phyloP scores from a whole-genome alignment of 768 basidiomycete genomes.

The Punctularia strigosozonata region DNA sequence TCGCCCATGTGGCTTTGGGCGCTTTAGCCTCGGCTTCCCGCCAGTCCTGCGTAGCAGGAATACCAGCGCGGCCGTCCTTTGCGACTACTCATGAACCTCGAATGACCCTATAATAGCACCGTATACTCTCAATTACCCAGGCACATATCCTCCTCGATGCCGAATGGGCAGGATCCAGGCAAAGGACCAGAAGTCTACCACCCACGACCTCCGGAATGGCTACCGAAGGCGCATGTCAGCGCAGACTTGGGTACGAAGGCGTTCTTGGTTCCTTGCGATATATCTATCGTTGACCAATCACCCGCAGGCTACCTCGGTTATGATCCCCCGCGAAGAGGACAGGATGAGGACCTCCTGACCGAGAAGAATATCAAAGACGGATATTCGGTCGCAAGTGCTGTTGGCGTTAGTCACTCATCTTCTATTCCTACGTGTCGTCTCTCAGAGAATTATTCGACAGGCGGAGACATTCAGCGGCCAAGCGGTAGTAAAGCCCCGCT shows the following conservation, averaged over 20 bases:
- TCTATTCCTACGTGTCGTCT: conserved; percentile 1
- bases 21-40: no score
- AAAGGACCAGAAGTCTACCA: no score
- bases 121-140: no score
- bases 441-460: conserved; percentile 18
- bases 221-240: conserved; percentile 50
- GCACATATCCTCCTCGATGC: no score
- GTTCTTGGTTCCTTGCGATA: neutral
- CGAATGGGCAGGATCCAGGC: no score
- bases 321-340: conserved; percentile 60
- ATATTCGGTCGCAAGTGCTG: conserved; percentile 37
- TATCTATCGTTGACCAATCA: neutral
- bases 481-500: conserved; percentile 34
- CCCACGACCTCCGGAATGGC: conserved; percentile 61
- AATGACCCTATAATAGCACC: no score
- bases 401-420: conserved; percentile 36
- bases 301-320: conserved; percentile 62
- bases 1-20: no score
- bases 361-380: conserved; percentile 57
- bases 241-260: conserved; percentile 54
- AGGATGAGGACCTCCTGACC: conserved; percentile 66
- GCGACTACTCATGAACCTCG: no score
- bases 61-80: no score
- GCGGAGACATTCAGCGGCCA: conserved; percentile 56
- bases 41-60: no score